Conservation (phyloP, 1,284 basidiomycete species). For the Phellinidium pouzarii region DNA sequence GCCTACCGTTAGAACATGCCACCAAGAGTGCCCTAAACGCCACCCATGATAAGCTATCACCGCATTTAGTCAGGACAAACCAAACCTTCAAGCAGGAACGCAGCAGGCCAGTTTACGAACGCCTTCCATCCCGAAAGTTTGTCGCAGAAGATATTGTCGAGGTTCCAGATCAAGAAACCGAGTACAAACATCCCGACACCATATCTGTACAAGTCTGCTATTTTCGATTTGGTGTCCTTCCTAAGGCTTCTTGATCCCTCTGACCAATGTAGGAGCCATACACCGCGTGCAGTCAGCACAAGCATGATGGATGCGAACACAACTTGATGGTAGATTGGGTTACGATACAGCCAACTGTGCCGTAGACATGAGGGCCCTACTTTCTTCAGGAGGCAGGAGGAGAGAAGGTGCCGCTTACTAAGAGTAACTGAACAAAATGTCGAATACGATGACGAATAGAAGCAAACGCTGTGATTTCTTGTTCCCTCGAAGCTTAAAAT, state of each 20-base stretch:
- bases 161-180: constrained; percentile 62
- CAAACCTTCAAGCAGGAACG: constrained; percentile 58
- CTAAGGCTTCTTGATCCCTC: constrained; percentile 38
- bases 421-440: constrained; percentile 52
- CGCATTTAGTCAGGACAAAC: neutral
- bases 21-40: constrained; percentile 57
- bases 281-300: constrained; percentile 36
- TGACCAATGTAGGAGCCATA: constrained; percentile 43
- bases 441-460: constrained; percentile 34
- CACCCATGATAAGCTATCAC: neutral
- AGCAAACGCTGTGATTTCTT: constrained; percentile 32
- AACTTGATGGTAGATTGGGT: constrained; percentile 62
- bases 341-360: constrained; percentile 46
- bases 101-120: constrained; percentile 51
- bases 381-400: neutral
- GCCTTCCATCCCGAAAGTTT: constrained; percentile 48
- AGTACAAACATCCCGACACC: constrained; percentile 46
- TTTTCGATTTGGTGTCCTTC: constrained; percentile 32
- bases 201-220: constrained; percentile 37
- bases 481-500: constrained; percentile 35
- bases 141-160: constrained; percentile 64
- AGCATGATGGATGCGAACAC: constrained; percentile 53
- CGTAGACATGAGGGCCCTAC: neutral
- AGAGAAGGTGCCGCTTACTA: constrained; percentile 42
- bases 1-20: constrained; percentile 58